Base-by-base conservation (phyloP, 192 early-diverging fungal species). In the Coemansia sp. region DNA sequence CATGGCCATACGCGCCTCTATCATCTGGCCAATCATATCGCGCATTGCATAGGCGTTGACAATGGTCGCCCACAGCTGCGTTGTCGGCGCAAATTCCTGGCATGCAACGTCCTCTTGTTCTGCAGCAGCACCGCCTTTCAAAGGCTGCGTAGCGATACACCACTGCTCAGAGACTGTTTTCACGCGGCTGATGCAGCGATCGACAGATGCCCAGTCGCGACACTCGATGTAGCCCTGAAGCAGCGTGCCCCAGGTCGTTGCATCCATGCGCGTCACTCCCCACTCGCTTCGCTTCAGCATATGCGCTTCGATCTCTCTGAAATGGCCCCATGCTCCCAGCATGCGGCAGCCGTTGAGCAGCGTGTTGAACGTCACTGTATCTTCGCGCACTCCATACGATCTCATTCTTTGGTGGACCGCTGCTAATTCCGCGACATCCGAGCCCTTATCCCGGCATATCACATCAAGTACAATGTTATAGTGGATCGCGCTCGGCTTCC, bases 391-490 rank as follows among this genome's bases (percentile, higher is more conserved):
- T 32, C 74, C 64, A 32, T 65, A 74, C 33, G 67, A 17, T 5
- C 67, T 67, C 79, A 81, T 81, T 9, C 73, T 65, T 6, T 56
- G 45, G 33, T 81, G 71, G 12, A 81, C 61, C 60, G 39, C 33
- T 4, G 70, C 43, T 51, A 81, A 60, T 48, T 81, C 79, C 11
- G 63, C 59, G 1, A 70, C 61, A 4, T 58, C 32, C 0, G 79
- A 68, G 18, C 67, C 18, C 8, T 39, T 14, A 51, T 81, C 79
- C 28, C 68, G 73, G 58, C 73, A 62, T 18, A 81, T 61, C 14
- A 72, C 79, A 22, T 81, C 79, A 12, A 81, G 54, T 5, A 56
- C 79, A 22, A 81, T 60, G 55, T 81, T 81, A 55, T 81, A 81
- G 64, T 81, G 79, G 6, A 33, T 20, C 18, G 70, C 60, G 7